Percentiles rank a stretch among this genome's conserved stretches.
These are phyloP conservation scores for Penicillium macrosclerotiorum DNA, from an alignment of 495 filamentous ascomycete genomes.

Conservation along the genomic window DNA sequence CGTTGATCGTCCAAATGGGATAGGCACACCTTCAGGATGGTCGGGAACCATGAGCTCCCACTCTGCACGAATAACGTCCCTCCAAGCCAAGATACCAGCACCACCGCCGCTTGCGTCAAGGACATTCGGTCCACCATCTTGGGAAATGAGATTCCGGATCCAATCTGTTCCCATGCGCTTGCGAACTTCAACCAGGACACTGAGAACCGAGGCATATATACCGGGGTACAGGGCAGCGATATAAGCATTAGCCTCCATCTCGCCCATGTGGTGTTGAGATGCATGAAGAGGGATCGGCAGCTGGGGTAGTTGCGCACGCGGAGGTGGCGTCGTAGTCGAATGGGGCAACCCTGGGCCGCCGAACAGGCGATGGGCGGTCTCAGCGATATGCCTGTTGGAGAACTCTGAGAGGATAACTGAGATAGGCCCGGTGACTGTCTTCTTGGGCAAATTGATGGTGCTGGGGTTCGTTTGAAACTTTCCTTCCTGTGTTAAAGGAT, in stretches of 20 bases:
- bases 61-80: constrained; percentile 76
- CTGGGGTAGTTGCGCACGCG: constrained; percentile 55
- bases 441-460: constrained; percentile 68
- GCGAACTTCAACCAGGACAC: constrained; percentile 76
- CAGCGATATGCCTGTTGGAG: constrained; percentile 68
- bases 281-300: constrained; percentile 68
- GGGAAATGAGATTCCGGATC: constrained; percentile 65
- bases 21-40: constrained; percentile 33
- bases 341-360: constrained; percentile 73
- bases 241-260: constrained; percentile 86
- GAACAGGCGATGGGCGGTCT: constrained; percentile 65
- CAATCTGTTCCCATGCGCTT: constrained; percentile 80
- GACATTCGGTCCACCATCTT: constrained; percentile 70
- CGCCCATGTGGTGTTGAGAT: constrained; percentile 67
- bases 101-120: constrained; percentile 86
- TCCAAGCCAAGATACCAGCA: constrained; percentile 81
- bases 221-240: constrained; percentile 77
- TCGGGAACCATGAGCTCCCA: constrained; percentile 62
- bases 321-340: constrained; percentile 58
- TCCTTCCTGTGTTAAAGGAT: constrained; percentile 63
- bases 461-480: constrained; percentile 64
- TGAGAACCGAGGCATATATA: constrained; percentile 71
- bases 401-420: constrained; percentile 60
- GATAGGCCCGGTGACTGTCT: constrained; percentile 65
- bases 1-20: constrained; percentile 58